Evolutionary conservation across 2,329 filamentous ascomycete species (phyloP), one percentile per base, ranked within the genome.

Genomic region (Fusarium sarcochroum): DNA sequence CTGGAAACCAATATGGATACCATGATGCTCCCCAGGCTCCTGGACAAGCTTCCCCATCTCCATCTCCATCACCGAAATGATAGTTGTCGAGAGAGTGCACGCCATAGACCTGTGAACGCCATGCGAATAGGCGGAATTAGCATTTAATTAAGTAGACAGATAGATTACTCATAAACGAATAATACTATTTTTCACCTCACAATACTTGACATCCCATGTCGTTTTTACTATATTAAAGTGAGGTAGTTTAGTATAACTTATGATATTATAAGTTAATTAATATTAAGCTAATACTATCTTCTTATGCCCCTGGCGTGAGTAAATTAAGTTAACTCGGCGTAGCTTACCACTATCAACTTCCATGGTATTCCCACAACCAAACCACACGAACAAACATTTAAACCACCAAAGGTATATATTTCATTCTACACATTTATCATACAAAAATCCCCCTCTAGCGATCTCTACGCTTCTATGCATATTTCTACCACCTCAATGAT

Each of bases 91-190:
- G 77, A 80, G 42, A 76, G 77, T 23, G 73, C 77, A 11, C 66
- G 78, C 55, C 74, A 79, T 61, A 72, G 76, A 58, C 61, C 80
- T 58, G 76, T 76, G 17, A 75, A 73, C 47, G 75, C 76, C 6
- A 78, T 79, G 77, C 75, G 76, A 54, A 69, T 76, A 48, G 74
- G 73, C 27, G 63, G 70, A 51, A n/a, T n/a, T n/a, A n/a, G n/a
- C n/a, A n/a, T n/a, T n/a, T n/a, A n/a, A n/a, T n/a, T n/a, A n/a
- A n/a, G n/a, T 62, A 58, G 53, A 62, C 38, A 41, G 27, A 45
- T n/a, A n/a, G n/a, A n/a, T n/a, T n/a, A n/a, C n/a, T n/a, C n/a
- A n/a, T n/a, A n/a, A n/a, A n/a, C n/a, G n/a, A n/a, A n/a, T n/a
- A n/a, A n/a, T n/a, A n/a, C n/a, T n/a, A n/a, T n/a, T n/a, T n/a